Conservation (phyloP, 306 rosid species). For the Rosa persica region DNA sequence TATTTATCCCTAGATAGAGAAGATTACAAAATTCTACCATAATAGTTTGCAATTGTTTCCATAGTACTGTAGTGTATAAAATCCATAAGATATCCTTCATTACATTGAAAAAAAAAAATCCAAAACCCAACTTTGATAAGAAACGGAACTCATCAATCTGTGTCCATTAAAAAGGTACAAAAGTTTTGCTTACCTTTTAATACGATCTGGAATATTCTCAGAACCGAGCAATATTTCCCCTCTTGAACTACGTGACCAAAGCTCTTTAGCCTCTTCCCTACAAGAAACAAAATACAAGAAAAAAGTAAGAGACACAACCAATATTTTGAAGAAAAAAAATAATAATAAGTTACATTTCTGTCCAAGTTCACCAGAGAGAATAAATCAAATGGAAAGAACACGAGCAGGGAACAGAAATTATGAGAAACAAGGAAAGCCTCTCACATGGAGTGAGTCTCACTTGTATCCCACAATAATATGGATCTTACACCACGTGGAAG, state of each 20-base stretch:
- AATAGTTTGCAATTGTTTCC: not conserved
- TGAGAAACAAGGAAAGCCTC: not conserved
- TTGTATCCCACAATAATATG: not conserved
- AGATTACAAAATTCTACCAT: not conserved
- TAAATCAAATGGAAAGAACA: not conserved
- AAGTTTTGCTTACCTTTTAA: conserved; percentile 49
- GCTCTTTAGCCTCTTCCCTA: conserved; percentile 76
- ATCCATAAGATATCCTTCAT: not conserved
- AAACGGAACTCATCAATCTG: not conserved
- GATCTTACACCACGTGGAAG: conserved; percentile 3
- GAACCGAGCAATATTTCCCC: conserved; percentile 30
- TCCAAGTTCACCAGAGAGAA: not conserved
- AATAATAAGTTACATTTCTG: not conserved
- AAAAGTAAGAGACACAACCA: not conserved
- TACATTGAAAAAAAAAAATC: not conserved
- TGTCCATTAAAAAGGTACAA: not conserved
- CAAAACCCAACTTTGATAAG: not conserved
- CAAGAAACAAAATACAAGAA: conserved; percentile 17
- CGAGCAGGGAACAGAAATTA: not conserved
- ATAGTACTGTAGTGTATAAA: not conserved
- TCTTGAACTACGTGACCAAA: conserved; percentile 35
- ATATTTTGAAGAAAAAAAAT: not conserved
- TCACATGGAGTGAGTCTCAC: not conserved
- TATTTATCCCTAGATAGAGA: not conserved
- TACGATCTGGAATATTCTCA: conserved; percentile 38